Percentiles rank a stretch among this genome's conserved stretches.
phyloP scores from a whole-genome alignment of 1,284 basidiomycete species.

The Heterobasidion annosum region DNA sequence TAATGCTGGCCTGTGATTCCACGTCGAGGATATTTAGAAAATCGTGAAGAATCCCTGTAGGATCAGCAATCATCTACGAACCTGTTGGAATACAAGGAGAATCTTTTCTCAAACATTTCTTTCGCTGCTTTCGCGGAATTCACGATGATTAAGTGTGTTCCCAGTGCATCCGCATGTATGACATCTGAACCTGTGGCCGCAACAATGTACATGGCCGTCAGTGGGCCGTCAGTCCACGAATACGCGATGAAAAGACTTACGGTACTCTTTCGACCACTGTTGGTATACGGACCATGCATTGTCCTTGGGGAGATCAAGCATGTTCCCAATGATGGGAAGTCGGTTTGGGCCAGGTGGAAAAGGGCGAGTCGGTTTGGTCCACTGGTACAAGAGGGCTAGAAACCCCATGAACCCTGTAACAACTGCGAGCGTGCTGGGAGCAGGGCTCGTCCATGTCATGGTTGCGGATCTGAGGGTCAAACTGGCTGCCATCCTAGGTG shows the following conservation, averaged over 20 bases:
- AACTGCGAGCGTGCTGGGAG: too few species aligned
- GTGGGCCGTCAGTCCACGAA: background rate
- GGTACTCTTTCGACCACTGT: conserved; percentile 11
- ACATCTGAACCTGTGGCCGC: conserved; percentile 7
- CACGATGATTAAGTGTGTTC: conserved; percentile 9
- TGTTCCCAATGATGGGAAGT: conserved; percentile 15
- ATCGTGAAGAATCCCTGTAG: background rate
- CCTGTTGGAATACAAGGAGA: conserved; percentile 13
- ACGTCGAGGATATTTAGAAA: background rate
- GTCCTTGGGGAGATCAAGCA: conserved; percentile 11
- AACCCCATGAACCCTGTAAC: too few species aligned
- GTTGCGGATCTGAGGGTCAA: too few species aligned
- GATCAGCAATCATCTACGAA: conserved; percentile 2
- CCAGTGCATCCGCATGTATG: conserved; percentile 6
- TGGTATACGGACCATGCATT: conserved; percentile 12
- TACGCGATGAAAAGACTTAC: conserved; percentile 5
- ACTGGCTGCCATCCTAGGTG: conserved; percentile 5
- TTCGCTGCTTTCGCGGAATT: conserved; percentile 20
- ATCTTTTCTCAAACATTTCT: conserved; percentile 25
- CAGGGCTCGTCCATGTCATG: too few species aligned
- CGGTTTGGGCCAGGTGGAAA: conserved; percentile 15
- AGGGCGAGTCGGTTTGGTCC: background rate
- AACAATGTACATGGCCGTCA: background rate
- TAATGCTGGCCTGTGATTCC: conserved; percentile 4
- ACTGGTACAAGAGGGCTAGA: too few species aligned